Evolutionary conservation across 1,284 basidiomycete species (phyloP), one percentile per base, ranked within the genome.

Genomic region (Cutaneotrichosporon arboriforme): DNA sequence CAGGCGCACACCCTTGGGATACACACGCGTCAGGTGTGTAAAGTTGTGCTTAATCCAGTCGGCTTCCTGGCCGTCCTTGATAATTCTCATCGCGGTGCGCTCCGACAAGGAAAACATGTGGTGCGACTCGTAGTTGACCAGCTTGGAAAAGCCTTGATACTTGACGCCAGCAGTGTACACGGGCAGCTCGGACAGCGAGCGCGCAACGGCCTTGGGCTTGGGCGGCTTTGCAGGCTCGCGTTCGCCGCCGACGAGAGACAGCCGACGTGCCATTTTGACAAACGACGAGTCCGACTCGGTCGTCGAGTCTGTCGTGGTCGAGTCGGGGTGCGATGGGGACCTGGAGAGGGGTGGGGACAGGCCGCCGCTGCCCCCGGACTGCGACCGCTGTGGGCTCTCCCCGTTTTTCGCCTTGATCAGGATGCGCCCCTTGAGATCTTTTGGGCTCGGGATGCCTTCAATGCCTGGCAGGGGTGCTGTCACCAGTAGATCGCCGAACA

Each of bases 161-260:
- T 94, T 94, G 62, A 98, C 92, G 12, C 94, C 96, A 40, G 94
- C 83, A 2, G 94, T 97, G 73, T 98, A 98, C 18, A 98, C 85
- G 9, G 97, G 81, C 14, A 97, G 80, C 1, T 82, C 80, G 1
- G 84, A 81, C 1, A 99, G 81, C 3, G 79, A 78, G 15, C 81
- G 69, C 1, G 90, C 88, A 83, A 94, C 90, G 67, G 23, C 33
- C 49, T 42, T 48, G 36, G 49, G 46, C n/a, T 42, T n/a, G 18
- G 33, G 33, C 31, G 43, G 31, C 43, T 45, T 45, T 10, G 26
- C 26, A 31, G 7, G n/a, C 33, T 31, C 33, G 33, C 55, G 26
- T 18, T 40, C 58, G 2, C 34, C 41, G 1, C 49, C 21, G 5
- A 38, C 37, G 5, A 67, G 58, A 13, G 65, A 65, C 40, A 72